A percentile compares a stretch with the other conserved stretches of the same genome.
phyloP scores from a whole-genome alignment of 208 protist species.

The Crithidia bombi region DNA sequence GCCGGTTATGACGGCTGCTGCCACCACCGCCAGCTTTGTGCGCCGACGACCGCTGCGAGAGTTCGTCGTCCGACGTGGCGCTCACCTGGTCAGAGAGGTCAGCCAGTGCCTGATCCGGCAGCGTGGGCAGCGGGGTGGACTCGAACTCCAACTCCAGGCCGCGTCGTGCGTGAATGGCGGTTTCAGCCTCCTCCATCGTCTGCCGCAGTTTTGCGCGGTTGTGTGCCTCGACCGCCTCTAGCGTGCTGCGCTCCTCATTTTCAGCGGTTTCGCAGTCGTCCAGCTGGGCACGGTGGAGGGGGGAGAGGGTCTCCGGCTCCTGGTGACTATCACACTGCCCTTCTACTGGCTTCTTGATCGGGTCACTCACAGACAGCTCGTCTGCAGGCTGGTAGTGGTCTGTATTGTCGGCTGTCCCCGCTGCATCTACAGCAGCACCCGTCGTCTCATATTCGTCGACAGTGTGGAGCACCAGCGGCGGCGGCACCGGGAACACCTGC shows the following conservation, averaged over 20 bases:
- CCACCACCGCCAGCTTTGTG: conserved; percentile 12
- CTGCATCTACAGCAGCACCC: too few relatives aligned
- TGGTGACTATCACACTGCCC: too few relatives aligned
- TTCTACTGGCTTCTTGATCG: too few relatives aligned
- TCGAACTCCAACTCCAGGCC: conserved; percentile 58
- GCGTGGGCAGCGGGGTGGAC: conserved; percentile 38
- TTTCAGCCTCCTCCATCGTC: conserved; percentile 47
- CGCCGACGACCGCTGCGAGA: conserved; percentile 29
- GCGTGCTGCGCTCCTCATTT: conserved; percentile 44
- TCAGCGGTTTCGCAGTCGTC: conserved; percentile 35
- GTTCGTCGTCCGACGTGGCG: conserved; percentile 74
- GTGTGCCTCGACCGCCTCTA: conserved; percentile 46
- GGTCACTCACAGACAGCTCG: too few relatives aligned
- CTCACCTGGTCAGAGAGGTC: conserved; percentile 58
- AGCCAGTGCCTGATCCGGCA: background rate
- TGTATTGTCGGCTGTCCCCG: background rate
- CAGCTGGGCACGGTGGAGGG: conserved; percentile 13
- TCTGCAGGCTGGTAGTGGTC: too few relatives aligned
- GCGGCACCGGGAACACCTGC: conserved; percentile 44
- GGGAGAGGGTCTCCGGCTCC: background rate
- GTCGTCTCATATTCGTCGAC: conserved; percentile 64
- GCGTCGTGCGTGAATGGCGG: conserved; percentile 37
- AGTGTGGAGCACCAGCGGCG: conserved; percentile 69
- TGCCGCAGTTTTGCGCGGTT: conserved; percentile 34
- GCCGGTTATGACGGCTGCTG: conserved; percentile 13